phyloP scores from a whole-genome alignment of 2,329 filamentous ascomycete genomes.

The Pseudofabraea citricarpa region DNA sequence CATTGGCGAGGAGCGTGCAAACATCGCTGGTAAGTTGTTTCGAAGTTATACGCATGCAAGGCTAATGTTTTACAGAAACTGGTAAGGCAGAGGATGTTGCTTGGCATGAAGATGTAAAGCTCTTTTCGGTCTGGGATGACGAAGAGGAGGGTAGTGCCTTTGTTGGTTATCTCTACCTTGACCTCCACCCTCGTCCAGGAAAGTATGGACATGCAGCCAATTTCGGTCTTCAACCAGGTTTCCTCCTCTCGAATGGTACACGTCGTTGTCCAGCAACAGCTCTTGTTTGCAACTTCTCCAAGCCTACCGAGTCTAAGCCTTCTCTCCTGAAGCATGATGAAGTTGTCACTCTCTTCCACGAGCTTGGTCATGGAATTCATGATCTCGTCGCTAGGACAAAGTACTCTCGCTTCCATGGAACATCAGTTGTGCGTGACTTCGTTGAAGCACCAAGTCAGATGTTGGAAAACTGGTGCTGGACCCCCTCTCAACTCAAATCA shows the following conservation, averaged over 20 bases:
- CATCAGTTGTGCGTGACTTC: constrained; percentile 62
- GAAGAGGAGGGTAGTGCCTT: constrained; percentile 65
- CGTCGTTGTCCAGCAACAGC: constrained; percentile 74
- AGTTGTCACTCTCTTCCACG: constrained; percentile 78
- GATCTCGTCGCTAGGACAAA: constrained; percentile 59
- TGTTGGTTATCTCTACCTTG: constrained; percentile 78
- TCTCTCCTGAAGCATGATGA: constrained; percentile 79
- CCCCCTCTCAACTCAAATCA: constrained; percentile 55
- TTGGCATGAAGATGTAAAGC: constrained; percentile 79
- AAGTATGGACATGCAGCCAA: constrained; percentile 85
- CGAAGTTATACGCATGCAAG: not conserved
- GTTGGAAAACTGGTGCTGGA: constrained; percentile 76
- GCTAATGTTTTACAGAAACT: constrained; percentile 14
- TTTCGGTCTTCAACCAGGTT: constrained; percentile 75
- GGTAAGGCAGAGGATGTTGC: constrained; percentile 43
- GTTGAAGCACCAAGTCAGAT: constrained; percentile 70
- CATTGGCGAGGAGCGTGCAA: constrained; percentile 54
- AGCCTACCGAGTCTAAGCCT: constrained; percentile 71
- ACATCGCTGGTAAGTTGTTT: constrained; percentile 19
- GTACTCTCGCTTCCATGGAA: constrained; percentile 65
- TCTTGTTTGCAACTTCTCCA: constrained; percentile 81
- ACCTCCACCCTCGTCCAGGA: constrained; percentile 73
- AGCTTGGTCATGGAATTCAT: constrained; percentile 68
- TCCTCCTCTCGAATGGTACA: constrained; percentile 59
- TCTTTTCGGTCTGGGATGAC: constrained; percentile 82